Evolutionary conservation across 192 early-diverging fungal species (phyloP).

Genomic region (Diversispora eburnea): DNA sequence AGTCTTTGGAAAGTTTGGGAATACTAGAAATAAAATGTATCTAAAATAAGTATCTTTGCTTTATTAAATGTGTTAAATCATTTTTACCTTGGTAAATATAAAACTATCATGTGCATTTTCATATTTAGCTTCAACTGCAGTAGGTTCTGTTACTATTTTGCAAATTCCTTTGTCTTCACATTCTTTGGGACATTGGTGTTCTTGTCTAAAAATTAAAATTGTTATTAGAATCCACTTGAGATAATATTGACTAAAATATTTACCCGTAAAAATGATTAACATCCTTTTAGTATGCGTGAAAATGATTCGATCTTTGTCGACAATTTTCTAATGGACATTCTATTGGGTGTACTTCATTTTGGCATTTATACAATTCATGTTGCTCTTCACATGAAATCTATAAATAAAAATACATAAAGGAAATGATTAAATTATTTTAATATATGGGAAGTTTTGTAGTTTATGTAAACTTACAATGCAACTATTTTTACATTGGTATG

Average conservation of each 20-base stretch:
- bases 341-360: conserved; percentile 24
- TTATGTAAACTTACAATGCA: too few species aligned
- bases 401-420: too few species aligned
- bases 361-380: conserved; percentile 31
- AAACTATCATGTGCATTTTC: not conserved
- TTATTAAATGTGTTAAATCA: not conserved
- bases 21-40: not conserved
- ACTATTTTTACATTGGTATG: too few species aligned
- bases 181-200: not conserved
- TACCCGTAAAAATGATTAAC: conserved; percentile 21
- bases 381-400: conserved; percentile 26
- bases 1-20: not conserved
- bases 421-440: too few species aligned
- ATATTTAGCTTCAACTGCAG: not conserved
- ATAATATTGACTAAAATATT: not conserved
- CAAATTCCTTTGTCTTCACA: not conserved
- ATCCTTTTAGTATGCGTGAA: conserved; percentile 12
- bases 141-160: not conserved
- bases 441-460: too few species aligned
- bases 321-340: conserved; percentile 13
- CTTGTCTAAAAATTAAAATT: not conserved
- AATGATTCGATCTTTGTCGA: conserved; percentile 3
- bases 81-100: not conserved
- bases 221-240: too few species aligned
- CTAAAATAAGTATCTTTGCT: not conserved